Evolutionary conservation across 176 grass and related monocot genomes (phyloP).

Genomic region (Calamus simplicifolius): DNA sequence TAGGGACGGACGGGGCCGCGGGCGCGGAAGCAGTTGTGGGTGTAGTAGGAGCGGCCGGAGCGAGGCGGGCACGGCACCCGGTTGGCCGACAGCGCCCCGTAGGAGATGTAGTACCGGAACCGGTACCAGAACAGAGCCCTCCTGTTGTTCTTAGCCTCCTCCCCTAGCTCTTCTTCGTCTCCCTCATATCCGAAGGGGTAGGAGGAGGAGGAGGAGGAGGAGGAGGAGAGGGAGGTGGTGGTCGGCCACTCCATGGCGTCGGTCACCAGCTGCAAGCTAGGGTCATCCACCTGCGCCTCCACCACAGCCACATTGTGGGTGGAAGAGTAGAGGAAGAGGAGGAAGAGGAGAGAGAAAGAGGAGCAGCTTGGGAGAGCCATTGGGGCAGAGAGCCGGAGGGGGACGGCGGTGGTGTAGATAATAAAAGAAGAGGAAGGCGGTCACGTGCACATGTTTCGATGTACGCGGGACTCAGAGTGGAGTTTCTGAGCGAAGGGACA

Average conservation of each 20-base stretch:
- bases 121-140: conserved; percentile 13
- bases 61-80: conserved; percentile 24
- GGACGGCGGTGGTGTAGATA: background rate
- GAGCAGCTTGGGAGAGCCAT: background rate
- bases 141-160: background rate
- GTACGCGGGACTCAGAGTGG: no score
- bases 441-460: no score
- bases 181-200: conserved; percentile 5
- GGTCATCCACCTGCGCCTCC: background rate
- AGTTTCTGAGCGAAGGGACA: no score
- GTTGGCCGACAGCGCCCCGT: conserved; percentile 24
- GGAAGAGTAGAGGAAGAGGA: background rate
- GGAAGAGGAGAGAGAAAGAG: background rate
- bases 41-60: conserved; percentile 29
- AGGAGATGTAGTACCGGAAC: conserved; percentile 25
- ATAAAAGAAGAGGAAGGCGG: background rate
- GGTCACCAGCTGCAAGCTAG: background rate
- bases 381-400: background rate
- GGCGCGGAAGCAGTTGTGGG: conserved; percentile 24
- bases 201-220: conserved; percentile 11
- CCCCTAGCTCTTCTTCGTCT: background rate
- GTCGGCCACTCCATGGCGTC: conserved; percentile 5
- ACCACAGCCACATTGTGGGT: background rate
- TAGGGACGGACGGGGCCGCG: conserved; percentile 23
- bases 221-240: no score